Conservation (phyloP, 2,329 filamentous ascomycete genomes). For the Cladobotryum mycophilum region DNA sequence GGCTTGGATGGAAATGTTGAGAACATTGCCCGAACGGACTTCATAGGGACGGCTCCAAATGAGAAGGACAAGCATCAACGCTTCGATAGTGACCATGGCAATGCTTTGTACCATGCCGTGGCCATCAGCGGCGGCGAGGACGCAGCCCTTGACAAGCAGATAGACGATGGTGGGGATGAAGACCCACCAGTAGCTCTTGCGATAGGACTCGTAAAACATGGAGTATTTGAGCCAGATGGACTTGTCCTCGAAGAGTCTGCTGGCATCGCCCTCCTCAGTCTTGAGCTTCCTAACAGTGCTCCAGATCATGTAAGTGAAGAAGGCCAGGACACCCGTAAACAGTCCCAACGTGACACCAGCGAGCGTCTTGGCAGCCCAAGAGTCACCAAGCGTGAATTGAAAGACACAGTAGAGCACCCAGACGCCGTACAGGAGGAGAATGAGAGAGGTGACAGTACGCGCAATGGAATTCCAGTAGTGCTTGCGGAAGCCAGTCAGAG, state of each 20-base stretch:
- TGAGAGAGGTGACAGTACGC: constrained; percentile 81
- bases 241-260: constrained; percentile 79
- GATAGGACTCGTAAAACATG: constrained; percentile 94
- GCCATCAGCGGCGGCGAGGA: constrained; percentile 79
- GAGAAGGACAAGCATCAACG: constrained; percentile 69
- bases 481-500: constrained; percentile 77
- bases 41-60: constrained; percentile 83
- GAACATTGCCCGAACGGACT: constrained; percentile 79
- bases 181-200: constrained; percentile 93
- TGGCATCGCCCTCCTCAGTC: constrained; percentile 64
- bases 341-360: constrained; percentile 73
- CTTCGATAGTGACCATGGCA: constrained; percentile 75
- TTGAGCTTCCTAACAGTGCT: constrained; percentile 67
- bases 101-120: constrained; percentile 76
- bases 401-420: constrained; percentile 97
- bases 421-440: constrained; percentile 85
- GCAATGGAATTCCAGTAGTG: constrained; percentile 94
- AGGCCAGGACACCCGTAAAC: constrained; percentile 75
- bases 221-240: constrained; percentile 92
- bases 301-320: constrained; percentile 82
- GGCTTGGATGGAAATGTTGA: constrained; percentile 87
- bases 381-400: constrained; percentile 89
- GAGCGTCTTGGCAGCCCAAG: constrained; percentile 82
- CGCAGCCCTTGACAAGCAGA: constrained; percentile 80
- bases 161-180: constrained; percentile 88